Evolutionary conservation across 2,329 filamentous ascomycete genomes (phyloP), one percentile per base, ranked within the genome.

Genomic region (Colletotrichum sp.): DNA sequence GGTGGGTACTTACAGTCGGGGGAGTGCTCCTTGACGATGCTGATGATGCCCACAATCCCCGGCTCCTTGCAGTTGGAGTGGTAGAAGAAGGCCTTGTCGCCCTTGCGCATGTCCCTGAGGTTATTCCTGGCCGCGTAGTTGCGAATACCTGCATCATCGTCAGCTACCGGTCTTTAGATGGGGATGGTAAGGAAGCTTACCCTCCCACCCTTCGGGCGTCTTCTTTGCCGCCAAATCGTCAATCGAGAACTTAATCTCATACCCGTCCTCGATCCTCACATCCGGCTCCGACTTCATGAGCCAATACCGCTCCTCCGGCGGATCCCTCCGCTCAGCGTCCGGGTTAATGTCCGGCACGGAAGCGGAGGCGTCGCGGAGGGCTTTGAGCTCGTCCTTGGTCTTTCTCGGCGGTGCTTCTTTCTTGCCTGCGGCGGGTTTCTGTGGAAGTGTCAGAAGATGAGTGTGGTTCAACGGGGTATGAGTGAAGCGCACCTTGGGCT

Each of bases 21-120:
- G 3, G 93, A 93, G 78, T 95, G 94, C 82, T 98, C 96, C 78
- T 91, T 89, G 18, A 97, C 96, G 77, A 99, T 94, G 80, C 97
- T 94, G 94, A 98, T 96, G 21, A 93, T 91, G 3, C 96, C 96
- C 2, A 93, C 95, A 64, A 98, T 95, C 4, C 95, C 96, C 0
- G 96, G 96, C 28, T 93, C 91, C 83, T 97, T 98, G 85, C 95
- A 97, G 80, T 97, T 98, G 62, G 95, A 98, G 85, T 98, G 96
- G 83, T 98, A 98, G 87, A 99, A 98, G 86, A 99, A 98, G 30
- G 96, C 96, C 36, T 96, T 89, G 82, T 99, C 97, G 66, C 96
- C 96, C 71, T 93, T 92, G 80, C 95, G 96, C 97, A 99, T 99
- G 10, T 92, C 91, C 34, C 95, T 92, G 86, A 99, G 93, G 82